phyloP scores from a whole-genome alignment of 768 basidiomycete species.

The Tylopilus plumbeoviolaceoides region DNA sequence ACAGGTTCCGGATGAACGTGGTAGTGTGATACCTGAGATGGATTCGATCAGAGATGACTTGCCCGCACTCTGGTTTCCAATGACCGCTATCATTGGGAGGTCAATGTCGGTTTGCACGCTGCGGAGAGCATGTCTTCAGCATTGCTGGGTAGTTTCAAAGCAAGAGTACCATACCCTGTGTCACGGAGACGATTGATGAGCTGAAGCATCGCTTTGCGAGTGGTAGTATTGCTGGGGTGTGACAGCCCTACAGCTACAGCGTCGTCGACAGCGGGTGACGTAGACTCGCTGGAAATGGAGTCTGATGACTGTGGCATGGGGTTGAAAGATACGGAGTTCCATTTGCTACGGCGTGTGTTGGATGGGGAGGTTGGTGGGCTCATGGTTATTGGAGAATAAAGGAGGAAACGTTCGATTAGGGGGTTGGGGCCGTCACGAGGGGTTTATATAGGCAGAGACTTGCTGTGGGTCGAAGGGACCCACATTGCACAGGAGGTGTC shows the following conservation, averaged over 20 bases:
- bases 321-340: too few relatives aligned
- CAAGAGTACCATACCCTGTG: constrained; percentile 46
- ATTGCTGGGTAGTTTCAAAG: neutral
- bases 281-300: too few relatives aligned
- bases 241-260: constrained; percentile 48
- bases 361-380: too few relatives aligned
- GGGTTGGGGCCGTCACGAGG: too few relatives aligned
- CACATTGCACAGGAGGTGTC: too few relatives aligned
- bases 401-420: too few relatives aligned
- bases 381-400: too few relatives aligned
- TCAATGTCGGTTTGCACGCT: constrained; percentile 48
- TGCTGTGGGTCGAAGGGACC: too few relatives aligned
- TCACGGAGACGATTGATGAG: constrained; percentile 55
- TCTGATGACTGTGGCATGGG: too few relatives aligned
- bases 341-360: too few relatives aligned
- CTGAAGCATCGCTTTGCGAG: constrained; percentile 51
- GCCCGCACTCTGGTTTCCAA: constrained; percentile 70
- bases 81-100: constrained; percentile 68
- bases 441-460: too few relatives aligned
- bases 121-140: neutral
- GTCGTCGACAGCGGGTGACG: neutral
- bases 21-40: constrained; percentile 68
- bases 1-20: constrained; percentile 70
- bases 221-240: constrained; percentile 37
- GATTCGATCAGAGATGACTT: constrained; percentile 77